Evolutionary conservation across 768 basidiomycete genomes (phyloP).

Genomic region (Hygrocybe punicea): DNA sequence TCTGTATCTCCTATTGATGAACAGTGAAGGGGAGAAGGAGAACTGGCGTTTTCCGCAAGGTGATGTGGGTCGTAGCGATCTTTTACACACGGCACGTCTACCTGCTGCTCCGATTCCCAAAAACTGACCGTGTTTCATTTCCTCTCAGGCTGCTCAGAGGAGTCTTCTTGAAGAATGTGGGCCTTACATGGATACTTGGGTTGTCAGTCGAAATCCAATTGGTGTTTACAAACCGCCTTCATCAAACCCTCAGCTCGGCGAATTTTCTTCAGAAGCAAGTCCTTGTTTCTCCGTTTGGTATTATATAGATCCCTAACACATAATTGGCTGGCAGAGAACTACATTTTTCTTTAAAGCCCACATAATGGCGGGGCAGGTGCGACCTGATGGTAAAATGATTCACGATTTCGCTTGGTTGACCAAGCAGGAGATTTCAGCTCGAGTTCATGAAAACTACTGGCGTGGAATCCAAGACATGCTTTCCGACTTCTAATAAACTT

Average conservation of each 20-base stretch:
- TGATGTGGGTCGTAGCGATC: constrained; percentile 55
- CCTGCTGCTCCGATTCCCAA: neutral
- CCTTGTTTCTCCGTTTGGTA: neutral
- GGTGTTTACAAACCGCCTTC: constrained; percentile 63
- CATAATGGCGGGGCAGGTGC: constrained; percentile 84
- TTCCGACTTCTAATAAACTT: constrained; percentile 61
- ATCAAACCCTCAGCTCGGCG: constrained; percentile 23
- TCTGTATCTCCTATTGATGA: constrained; percentile 77
- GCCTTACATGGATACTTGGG: constrained; percentile 85
- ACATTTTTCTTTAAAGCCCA: constrained; percentile 94
- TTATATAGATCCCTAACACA: neutral
- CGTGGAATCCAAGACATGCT: constrained; percentile 72
- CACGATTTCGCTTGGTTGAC: constrained; percentile 92
- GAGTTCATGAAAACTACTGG: constrained; percentile 74
- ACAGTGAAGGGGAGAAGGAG: constrained; percentile 44
- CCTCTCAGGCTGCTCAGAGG: constrained; percentile 64
- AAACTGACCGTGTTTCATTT: neutral
- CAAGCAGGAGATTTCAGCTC: constrained; percentile 78
- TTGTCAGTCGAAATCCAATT: constrained; percentile 86
- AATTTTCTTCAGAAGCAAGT: constrained; percentile 39
- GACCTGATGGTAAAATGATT: constrained; percentile 50
- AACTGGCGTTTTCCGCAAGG: constrained; percentile 84
- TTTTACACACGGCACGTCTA: constrained; percentile 68
- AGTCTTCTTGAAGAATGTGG: constrained; percentile 73
- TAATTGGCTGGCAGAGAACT: constrained; percentile 46